Evolutionary conservation across 192 early-diverging fungal genomes (phyloP).

Genomic region (Chytriomyces sp.): DNA sequence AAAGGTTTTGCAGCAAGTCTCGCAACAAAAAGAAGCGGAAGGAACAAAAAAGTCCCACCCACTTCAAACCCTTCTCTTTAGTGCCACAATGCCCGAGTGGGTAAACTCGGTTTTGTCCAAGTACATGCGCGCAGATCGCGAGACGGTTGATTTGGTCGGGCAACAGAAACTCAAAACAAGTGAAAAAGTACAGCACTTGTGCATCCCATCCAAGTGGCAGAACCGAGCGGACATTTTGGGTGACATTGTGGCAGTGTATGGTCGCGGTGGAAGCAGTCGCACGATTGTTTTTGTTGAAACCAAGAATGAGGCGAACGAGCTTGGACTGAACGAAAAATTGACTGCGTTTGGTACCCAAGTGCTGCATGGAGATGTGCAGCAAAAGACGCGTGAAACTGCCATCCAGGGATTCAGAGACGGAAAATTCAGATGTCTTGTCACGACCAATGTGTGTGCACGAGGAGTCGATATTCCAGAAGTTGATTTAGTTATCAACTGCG

Average conservation of each 20-base stretch:
- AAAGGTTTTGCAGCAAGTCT: conserved; percentile 72
- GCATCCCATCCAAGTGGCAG: conserved; percentile 86
- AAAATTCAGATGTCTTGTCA: conserved; percentile 83
- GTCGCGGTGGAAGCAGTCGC: conserved; percentile 68
- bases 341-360: conserved; percentile 75
- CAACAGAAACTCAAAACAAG: conserved; percentile 88
- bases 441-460: conserved; percentile 94
- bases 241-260: conserved; percentile 93
- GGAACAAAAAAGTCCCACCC: conserved; percentile 23
- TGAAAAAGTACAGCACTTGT: conserved; percentile 83
- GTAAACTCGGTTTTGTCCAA: conserved; percentile 63
- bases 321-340: conserved; percentile 78
- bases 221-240: conserved; percentile 89
- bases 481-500: conserved; percentile 95
- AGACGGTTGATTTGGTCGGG: conserved; percentile 83
- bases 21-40: conserved; percentile 72
- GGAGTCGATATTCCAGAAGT: conserved; percentile 97
- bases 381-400: conserved; percentile 76
- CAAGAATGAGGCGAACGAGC: conserved; percentile 86
- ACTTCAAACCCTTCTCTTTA: conserved; percentile 80
- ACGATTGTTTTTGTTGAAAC: conserved; percentile 96
- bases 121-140: conserved; percentile 62
- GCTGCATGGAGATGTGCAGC: conserved; percentile 84
- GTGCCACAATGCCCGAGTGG: conserved; percentile 83
- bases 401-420: conserved; percentile 87